Percentiles rank a stretch among this genome's conserved stretches.
Conservation (phyloP, 768 basidiomycete species). For the Russula sp. region DNA sequence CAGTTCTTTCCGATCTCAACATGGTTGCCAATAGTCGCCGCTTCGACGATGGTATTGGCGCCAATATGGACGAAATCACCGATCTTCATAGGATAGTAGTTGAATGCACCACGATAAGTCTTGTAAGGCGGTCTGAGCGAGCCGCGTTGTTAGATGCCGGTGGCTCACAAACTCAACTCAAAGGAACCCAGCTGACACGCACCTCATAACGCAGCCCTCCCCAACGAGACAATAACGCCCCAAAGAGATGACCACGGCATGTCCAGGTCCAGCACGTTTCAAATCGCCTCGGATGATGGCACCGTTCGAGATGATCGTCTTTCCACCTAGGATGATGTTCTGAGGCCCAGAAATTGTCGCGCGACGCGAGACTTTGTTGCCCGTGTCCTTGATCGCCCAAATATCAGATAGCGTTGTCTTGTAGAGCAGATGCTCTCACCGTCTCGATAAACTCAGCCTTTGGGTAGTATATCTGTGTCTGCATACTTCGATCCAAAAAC, state of each 20-base stretch:
- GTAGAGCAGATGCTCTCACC: constrained; percentile 28
- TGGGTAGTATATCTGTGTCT: constrained; percentile 70
- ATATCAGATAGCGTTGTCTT: background rate
- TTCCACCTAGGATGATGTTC: constrained; percentile 96
- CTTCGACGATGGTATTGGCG: constrained; percentile 83
- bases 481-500: constrained; percentile 38
- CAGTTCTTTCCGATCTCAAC: constrained; percentile 95
- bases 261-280: constrained; percentile 80
- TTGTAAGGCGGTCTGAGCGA: constrained; percentile 71
- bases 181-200: constrained; percentile 16
- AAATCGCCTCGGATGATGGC: constrained; percentile 94
- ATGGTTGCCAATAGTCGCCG: constrained; percentile 88
- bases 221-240: constrained; percentile 92
- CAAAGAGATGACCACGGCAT: constrained; percentile 89
- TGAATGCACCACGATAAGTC: constrained; percentile 86
- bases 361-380: constrained; percentile 91
- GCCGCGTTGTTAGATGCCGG: background rate
- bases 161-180: background rate
- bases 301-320: constrained; percentile 87
- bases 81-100: constrained; percentile 97
- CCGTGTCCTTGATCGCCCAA: constrained; percentile 65
- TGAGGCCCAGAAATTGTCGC: constrained; percentile 90
- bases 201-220: constrained; percentile 87
- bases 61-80: constrained; percentile 95
- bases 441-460: constrained; percentile 87